Evolutionary conservation across 2,329 filamentous ascomycete genomes (phyloP), one percentile per base, ranked within the genome.

Genomic region (Neonectria hederae): DNA sequence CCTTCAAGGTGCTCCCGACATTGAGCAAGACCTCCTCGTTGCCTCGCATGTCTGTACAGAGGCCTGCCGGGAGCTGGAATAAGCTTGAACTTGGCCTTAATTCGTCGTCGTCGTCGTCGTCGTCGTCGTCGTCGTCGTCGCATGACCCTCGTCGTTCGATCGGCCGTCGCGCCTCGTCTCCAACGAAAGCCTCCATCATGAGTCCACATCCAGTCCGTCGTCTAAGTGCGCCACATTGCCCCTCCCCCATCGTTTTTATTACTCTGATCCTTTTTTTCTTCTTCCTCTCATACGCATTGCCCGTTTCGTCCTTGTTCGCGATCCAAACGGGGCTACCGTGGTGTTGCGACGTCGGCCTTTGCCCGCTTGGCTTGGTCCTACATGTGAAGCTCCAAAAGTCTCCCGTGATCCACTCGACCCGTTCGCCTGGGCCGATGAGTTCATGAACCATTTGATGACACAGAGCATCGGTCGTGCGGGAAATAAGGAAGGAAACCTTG

Each of bases 111-210:
- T 28, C 6, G 8, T 28, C n/a, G n/a, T n/a, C n/a, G n/a, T n/a
- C n/a, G n/a, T 9, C 6, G n/a, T 28, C 28, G 8, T 28, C 26
- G 17, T 30, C 17, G 10, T 11, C 28, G 48, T 51, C 48, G 48
- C n/a, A 32, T 51, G 48, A 51, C 48, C 28, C 17, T n/a, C 45
- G 48, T 51, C 28, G 48, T 51, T 32, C 48, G 48, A 51, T 51
- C 48, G 10, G n/a, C 38, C 38, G n/a, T n/a, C n/a, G n/a, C n/a
- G n/a, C n/a, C n/a, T n/a, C n/a, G n/a, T 38, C 6, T 38, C 14
- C 35, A 38, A 38, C 14, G 35, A 17, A 38, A 17, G n/a, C 35
- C n/a, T 19, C 46, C 26, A 30, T 49, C 26, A 11, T 45, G 42
- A 14, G 8, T 48, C 14, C n/a, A n/a, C n/a, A 6, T 51, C n/a